Evolutionary conservation across 345 rosid genomes (phyloP), one percentile per base, ranked within the genome.

Genomic region (Acer negundo): DNA sequence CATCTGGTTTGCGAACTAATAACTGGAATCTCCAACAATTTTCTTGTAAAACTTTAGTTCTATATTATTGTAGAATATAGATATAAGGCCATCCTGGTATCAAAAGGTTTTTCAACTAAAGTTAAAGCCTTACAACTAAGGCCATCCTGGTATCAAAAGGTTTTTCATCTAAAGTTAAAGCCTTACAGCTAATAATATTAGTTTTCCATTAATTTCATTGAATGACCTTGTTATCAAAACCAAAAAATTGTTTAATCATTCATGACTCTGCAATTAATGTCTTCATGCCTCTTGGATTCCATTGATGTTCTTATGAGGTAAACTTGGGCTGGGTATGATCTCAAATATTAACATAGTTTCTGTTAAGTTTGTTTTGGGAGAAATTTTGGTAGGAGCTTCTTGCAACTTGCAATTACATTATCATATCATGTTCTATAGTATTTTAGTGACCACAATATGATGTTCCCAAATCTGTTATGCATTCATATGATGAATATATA

Each of bases 191-290:
- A 53, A 53, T 51, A 5, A 15, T 53, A 53, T 53, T 53, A 53
- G n/a, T 53, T 53, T 53, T 53, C 44, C 31, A 13, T 70, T 70
- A 31, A 15, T 70, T 46, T 46, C 49, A 46, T 46, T 46, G 49
- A 46, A 10, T 46, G 49, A 11, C 49, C 49, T 46, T 46, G 15
- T 10, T 10, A 46, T 44, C 2, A 1, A 10, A 46, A 46, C 49
- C 8, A 35, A 64, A 13, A 19, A 10, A 6, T 11, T 7, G 17
- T 65, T 17, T 65, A 35, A 65, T 8, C 12, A 16, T 10, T 42
- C n/a, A 31, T 49, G 59, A 70, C 40, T 70, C 51, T 24, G 62
- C 62, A 53, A 13, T 70, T 70, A 53, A 15, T 70, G n/a, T n/a
- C 24, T 4, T 62, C 19, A 19, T 28, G 26, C 24, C 15, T 17